A percentile compares a stretch with the other conserved stretches of the same genome.
phyloP scores from a whole-genome alignment of 805 yeast genomes.

The Sugiyamaella qingdaonensis region DNA sequence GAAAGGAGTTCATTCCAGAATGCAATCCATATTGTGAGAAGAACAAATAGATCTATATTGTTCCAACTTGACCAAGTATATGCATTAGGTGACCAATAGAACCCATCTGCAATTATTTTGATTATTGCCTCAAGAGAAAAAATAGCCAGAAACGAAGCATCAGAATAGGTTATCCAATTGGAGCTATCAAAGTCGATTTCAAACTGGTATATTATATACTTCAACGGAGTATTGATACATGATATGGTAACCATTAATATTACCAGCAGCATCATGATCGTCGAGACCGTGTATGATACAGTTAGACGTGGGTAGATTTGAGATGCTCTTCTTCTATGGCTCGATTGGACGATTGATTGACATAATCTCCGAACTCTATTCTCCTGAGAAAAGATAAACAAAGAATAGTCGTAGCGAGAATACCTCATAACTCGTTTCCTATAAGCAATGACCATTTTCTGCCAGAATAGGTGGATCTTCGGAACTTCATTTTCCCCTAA shows the following conservation, averaged over 20 bases:
- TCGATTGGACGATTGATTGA: slow-evolving; percentile 65
- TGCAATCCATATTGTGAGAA: slow-evolving; percentile 73
- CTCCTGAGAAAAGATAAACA: slow-evolving; percentile 60
- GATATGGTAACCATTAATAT: slow-evolving; percentile 65
- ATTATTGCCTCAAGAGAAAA: slow-evolving; percentile 69
- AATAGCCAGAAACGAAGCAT: slow-evolving; percentile 52
- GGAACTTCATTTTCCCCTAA: not conserved
- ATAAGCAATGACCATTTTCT: slow-evolving; percentile 24
- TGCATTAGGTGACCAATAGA: slow-evolving; percentile 75
- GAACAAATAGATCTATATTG: slow-evolving; percentile 65
- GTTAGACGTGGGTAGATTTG: slow-evolving; percentile 55
- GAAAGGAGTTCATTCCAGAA: slow-evolving; percentile 48
- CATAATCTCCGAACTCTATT: slow-evolving; percentile 65
- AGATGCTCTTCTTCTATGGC: slow-evolving; percentile 66
- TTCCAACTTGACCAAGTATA: slow-evolving; percentile 80
- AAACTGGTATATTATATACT: slow-evolving; percentile 34
- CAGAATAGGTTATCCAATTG: slow-evolving; percentile 62
- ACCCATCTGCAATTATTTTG: slow-evolving; percentile 81
- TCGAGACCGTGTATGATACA: slow-evolving; percentile 49
- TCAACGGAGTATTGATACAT: slow-evolving; percentile 75
- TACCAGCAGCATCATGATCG: slow-evolving; percentile 59
- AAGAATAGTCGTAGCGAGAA: slow-evolving; percentile 64
- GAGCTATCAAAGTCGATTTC: slow-evolving; percentile 28
- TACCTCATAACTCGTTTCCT: slow-evolving; percentile 44
- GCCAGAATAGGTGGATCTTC: no score